Evolutionary conservation across 768 basidiomycete species (phyloP).

Genomic region (Hortiboletus campestris): DNA sequence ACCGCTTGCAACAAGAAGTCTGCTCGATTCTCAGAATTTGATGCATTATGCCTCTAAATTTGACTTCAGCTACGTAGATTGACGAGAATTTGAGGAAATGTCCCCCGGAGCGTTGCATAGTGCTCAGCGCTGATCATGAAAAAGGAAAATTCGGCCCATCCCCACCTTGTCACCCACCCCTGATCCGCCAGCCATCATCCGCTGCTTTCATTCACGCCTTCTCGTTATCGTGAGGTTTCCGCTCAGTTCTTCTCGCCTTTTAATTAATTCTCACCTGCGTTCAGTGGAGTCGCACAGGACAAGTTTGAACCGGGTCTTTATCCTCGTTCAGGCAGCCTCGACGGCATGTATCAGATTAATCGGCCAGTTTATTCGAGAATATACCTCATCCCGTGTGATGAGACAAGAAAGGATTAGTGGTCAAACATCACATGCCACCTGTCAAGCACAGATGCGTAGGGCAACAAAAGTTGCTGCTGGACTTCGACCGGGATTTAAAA

Average conservation of each 20-base stretch:
- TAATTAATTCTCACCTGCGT: conserved; percentile 28
- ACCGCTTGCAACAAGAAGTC: conserved; percentile 2
- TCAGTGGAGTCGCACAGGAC: conserved; percentile 13
- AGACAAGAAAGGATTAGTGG: conserved; percentile 5
- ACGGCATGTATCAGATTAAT: conserved; percentile 16
- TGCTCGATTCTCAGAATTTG: conserved; percentile 1
- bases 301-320: conserved; percentile 6
- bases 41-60: conserved; percentile 4
- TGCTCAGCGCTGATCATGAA: conserved; percentile 28
- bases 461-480: conserved; percentile 3
- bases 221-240: conserved; percentile 32
- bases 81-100: conserved; percentile 8
- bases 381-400: conserved; percentile 9
- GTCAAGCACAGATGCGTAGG: conserved; percentile 7
- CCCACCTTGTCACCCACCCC: conserved; percentile 23
- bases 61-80: conserved; percentile 3
- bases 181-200: conserved; percentile 28
- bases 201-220: conserved; percentile 29
- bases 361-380: conserved; percentile 4
- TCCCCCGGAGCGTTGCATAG: conserved; percentile 7
- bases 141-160: conserved; percentile 20
- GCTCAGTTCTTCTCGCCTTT: conserved; percentile 19
- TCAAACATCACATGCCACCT: conserved; percentile 6
- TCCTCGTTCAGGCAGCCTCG: conserved; percentile 14
- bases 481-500: conserved; percentile 21